These are phyloP conservation scores for Skeletonema costatum DNA, from an alignment of 108 stramenopile species.

Conservation along the genomic window DNA sequence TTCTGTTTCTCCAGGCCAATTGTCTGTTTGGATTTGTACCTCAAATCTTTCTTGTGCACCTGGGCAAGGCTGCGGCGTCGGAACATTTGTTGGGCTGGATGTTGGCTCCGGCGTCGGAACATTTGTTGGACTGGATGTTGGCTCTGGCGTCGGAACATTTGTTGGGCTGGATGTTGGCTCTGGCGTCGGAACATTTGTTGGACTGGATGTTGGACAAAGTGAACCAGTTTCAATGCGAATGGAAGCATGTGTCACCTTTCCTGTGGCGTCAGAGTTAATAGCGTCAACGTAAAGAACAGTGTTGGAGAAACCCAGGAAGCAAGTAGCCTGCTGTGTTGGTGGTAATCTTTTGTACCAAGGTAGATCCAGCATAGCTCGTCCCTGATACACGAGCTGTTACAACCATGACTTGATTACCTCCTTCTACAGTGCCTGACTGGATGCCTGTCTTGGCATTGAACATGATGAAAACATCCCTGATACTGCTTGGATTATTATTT, in stretches of 20 bases:
- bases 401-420: conserved; percentile 46
- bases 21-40: too few relatives aligned
- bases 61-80: too few relatives aligned
- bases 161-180: too few relatives aligned
- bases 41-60: too few relatives aligned
- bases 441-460: conserved; percentile 52
- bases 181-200: too few relatives aligned
- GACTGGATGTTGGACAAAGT: neutral
- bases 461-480: conserved; percentile 30
- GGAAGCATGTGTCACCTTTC: too few relatives aligned
- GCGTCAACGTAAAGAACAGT: neutral
- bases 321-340: neutral
- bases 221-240: neutral
- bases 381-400: conserved; percentile 19
- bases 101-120: too few relatives aligned
- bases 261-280: too few relatives aligned
- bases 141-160: too few relatives aligned
- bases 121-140: too few relatives aligned
- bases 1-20: too few relatives aligned
- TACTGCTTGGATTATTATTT: conserved; percentile 1
- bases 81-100: too few relatives aligned
- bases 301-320: neutral
- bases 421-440: conserved; percentile 48
- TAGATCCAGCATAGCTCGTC: conserved; percentile 39
- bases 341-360: conserved; percentile 31